Evolutionary conservation across 1,284 basidiomycete species (phyloP), one percentile per base, ranked within the genome.

Genomic region (Cryptococcus sp.): DNA sequence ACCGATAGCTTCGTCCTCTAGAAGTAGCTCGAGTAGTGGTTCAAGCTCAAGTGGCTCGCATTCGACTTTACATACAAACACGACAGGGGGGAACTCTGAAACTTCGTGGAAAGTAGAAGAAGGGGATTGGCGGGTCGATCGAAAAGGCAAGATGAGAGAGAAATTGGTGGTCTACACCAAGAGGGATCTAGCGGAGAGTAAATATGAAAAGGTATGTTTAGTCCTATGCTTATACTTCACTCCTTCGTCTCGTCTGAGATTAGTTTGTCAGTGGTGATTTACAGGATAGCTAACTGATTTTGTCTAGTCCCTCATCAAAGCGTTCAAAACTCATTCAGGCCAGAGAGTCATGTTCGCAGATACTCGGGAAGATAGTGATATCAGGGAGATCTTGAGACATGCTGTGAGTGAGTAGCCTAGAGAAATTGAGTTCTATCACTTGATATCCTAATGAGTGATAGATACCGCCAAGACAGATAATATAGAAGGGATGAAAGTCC

Each of bases 131-230:
- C 10, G 38, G 2, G 60, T 59, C 30, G 60, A 67, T 50, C 46
- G 50, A 30, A 63, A 51, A 4, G 68, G 66, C 0, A 65, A 62
- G 45, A 57, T 58, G 35, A 69, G 88, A 66, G 87, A 93, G 76
- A 87, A 89, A 52, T 82, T 98, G 42, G 84, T 98, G 44, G 89
- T 98, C 4, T 85, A 98, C 66, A 95, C 91, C 66, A 98, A 98
- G 79, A 83, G 87, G 43, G 96, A 98, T 77, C 80, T 98, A 46
- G 90, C 96, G 4, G 86, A 93, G 48, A 80, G 83, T 60, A 85
- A 86, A 81, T 89, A 91, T 35, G 83, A 94, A 65, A 83, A 88
- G 80, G 93, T 93, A 64, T 63, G 83, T 72, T 42, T 32, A 53
- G 23, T 35, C 13, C 44, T 14, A 47, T 45, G 15, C 33, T 31